A percentile compares a stretch with the other conserved stretches of the same genome.
Evolutionary conservation across 768 basidiomycete species (phyloP).

Genomic region (Rhodotorula babjevae): DNA sequence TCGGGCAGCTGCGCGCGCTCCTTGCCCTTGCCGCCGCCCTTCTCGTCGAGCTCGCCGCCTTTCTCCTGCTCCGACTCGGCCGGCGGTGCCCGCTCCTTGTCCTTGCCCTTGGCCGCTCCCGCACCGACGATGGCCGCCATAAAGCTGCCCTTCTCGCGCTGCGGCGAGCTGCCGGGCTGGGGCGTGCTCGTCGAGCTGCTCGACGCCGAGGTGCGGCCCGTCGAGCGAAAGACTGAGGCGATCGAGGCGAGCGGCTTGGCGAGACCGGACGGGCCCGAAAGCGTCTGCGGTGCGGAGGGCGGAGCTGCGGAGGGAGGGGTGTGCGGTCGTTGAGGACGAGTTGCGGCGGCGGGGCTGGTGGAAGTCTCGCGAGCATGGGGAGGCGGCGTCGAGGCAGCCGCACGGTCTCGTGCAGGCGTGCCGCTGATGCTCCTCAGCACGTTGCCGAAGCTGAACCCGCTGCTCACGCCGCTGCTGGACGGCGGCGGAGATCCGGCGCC

Average conservation of each 20-base stretch:
- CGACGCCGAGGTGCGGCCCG: neutral
- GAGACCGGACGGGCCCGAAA: neutral
- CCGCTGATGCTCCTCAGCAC: slow-evolving; percentile 16
- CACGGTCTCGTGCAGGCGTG: neutral
- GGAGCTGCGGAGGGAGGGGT: neutral
- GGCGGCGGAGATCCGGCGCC: neutral
- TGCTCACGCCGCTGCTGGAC: neutral
- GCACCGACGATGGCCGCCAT: neutral
- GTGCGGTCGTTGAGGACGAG: no score
- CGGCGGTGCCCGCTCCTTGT: slow-evolving; percentile 2
- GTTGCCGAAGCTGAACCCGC: slow-evolving; percentile 10
- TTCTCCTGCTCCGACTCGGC: neutral
- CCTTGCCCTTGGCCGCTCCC: slow-evolving; percentile 8
- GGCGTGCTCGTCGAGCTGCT: neutral
- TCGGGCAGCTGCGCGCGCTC: neutral
- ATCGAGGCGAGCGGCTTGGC: slow-evolving; percentile 34
- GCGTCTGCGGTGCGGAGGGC: neutral
- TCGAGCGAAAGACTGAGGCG: slow-evolving; percentile 36
- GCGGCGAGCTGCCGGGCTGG: neutral
- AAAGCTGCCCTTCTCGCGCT: neutral
- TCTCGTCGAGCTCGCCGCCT: neutral
- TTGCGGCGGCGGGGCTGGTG: neutral
- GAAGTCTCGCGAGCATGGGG: neutral
- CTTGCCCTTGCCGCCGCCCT: neutral
- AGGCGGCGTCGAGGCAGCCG: neutral